Conservation (phyloP, 2,329 filamentous ascomycete genomes). For the Fusarium denticulatum region DNA sequence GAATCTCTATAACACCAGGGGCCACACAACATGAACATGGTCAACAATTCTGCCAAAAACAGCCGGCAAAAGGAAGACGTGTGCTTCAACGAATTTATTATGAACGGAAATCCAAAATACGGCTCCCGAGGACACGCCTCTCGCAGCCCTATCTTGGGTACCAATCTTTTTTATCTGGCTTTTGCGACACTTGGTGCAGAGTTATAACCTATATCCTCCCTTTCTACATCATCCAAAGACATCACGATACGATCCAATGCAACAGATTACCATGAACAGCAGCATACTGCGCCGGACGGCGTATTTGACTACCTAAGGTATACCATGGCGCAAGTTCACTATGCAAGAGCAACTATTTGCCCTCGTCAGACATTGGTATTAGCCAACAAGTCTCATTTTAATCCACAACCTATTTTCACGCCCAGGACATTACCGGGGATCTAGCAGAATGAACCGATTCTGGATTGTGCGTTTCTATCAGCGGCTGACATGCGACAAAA, state of each 20-base stretch:
- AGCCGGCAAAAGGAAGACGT: not conserved
- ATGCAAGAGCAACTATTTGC: not conserved
- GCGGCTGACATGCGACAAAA: not conserved
- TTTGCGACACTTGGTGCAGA: not conserved
- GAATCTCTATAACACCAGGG: not conserved
- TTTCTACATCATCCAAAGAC: constrained; percentile 10
- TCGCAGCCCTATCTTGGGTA: not conserved
- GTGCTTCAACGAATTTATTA: not conserved
- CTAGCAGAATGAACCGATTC: not conserved
- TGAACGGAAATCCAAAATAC: not conserved
- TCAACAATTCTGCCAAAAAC: not conserved
- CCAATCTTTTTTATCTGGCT: not conserved
- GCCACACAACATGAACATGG: not conserved
- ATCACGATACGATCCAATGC: not conserved
- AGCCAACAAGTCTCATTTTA: not conserved
- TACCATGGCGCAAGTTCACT: not conserved
- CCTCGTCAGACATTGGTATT: not conserved
- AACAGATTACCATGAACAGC: not conserved
- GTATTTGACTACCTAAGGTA: not conserved
- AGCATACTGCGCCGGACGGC: not conserved
- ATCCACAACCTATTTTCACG: not conserved
- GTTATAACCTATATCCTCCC: not conserved
- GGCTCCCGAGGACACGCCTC: not conserved
- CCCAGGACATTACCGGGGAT: not conserved
- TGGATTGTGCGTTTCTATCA: not conserved